Base-by-base conservation (phyloP, 345 rosid species). In the Aurinia saxatilis region DNA sequence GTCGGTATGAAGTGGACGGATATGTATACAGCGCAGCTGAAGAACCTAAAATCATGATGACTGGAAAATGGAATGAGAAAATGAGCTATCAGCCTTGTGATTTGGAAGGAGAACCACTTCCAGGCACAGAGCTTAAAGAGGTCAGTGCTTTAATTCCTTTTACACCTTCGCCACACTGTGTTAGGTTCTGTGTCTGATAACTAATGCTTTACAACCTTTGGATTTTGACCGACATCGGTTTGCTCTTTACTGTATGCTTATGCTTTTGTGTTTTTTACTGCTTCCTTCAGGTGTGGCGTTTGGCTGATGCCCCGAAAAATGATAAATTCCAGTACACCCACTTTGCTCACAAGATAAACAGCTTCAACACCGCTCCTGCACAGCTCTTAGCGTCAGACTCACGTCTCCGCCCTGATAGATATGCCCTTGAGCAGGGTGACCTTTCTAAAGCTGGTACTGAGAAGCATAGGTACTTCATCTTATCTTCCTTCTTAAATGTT, bases 1-100 rank as follows among this genome's bases (percentile, higher is more conserved):
- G 91, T 60, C 84, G 95, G n/a, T 87, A 80, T 71, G 95, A 87
- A 73, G 91, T 87, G 57, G 95, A 87, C 68, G 95, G 91, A 34
- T 87, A 87, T 48, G 89, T 85, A 16, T 87, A 85, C 65, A 81
- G 79, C 59, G 87, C 91, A 11, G 79, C 73, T 4, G 91, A 87
- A 73, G 95, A 85, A 62, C 91, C 95, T 14, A 84, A 82, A 55
- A 60, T 87, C 71, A 73, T 87, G 81, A 81, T 87, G 84, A 87
- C 89, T 3, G 95, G 95, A 62, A 84, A 87, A 74, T 85, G 91
- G 91, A 85, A 85, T 40, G 83, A 83, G 73, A 81, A 81, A n/a
- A 64, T 88, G 76, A 83, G 89, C 74, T 88, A 83, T 51, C 91
- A 88, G 53, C 91, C 87, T 7, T 88, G 95, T 76, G 95, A 85